Percentiles rank a stretch among this genome's conserved stretches.
These are phyloP conservation scores for Naganishia albida DNA, from an alignment of 1,284 basidiomycete genomes.

Conservation along the genomic window DNA sequence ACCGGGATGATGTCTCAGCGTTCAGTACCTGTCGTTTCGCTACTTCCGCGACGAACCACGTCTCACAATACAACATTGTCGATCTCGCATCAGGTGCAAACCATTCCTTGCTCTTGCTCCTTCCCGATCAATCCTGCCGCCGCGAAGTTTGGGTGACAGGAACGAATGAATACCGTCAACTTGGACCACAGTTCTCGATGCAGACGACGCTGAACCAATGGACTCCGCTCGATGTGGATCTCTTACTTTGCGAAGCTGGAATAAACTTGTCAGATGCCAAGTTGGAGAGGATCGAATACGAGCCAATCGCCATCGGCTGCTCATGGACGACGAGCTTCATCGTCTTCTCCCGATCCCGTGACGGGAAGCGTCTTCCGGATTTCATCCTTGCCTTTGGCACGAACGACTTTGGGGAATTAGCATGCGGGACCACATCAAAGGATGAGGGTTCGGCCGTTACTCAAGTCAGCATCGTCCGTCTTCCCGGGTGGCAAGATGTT, in stretches of 20 bases:
- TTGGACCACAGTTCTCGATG: conserved; percentile 17
- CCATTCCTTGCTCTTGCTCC: conserved; percentile 28
- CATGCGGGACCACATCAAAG: conserved; percentile 45
- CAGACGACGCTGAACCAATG: conserved; percentile 5
- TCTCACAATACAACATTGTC: conserved; percentile 35
- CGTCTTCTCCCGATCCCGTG: conserved; percentile 51
- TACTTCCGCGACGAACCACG: conserved; percentile 13
- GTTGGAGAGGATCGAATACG: conserved; percentile 46
- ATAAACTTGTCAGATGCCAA: conserved; percentile 35
- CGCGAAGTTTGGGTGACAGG: conserved; percentile 28
- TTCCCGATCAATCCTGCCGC: too few species aligned
- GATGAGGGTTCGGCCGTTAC: not conserved
- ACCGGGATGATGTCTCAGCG: conserved; percentile 61
- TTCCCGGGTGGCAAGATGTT: conserved; percentile 17
- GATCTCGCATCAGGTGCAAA: conserved; percentile 28
- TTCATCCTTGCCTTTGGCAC: conserved; percentile 75
- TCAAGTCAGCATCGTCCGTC: conserved; percentile 12
- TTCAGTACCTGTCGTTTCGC: conserved; percentile 58
- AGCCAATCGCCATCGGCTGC: conserved; percentile 58
- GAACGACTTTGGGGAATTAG: conserved; percentile 79
- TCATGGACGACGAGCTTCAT: conserved; percentile 82
- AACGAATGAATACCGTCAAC: conserved; percentile 22
- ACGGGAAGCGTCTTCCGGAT: conserved; percentile 54
- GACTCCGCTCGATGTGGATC: conserved; percentile 9
- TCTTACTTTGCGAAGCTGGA: not conserved